Base-by-base conservation (phyloP, 441 rosid species). In the Viola pubescens region DNA sequence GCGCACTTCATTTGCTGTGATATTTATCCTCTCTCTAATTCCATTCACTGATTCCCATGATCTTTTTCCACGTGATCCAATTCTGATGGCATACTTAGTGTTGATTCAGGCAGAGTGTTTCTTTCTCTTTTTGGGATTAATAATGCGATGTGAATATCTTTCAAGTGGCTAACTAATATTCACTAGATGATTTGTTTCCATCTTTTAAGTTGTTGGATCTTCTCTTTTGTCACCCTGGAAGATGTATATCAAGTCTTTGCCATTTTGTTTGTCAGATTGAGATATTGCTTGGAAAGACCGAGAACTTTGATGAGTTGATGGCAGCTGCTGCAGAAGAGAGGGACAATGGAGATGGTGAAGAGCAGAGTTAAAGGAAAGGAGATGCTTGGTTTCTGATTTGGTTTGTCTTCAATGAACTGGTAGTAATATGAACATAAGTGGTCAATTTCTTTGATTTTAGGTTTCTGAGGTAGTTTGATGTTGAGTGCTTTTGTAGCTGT, bases 271-370 rank as follows among this genome's bases (percentile, higher is more conserved):
- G 62, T 43, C 58, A 82, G 91, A 85, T 87, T 65, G 87, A 85
- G 65, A 85, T 88, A 48, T 41, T 80, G 60, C 75, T 82, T 0
- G 85, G 81, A 52, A 85, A 88, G 76, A 70, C 92, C 0, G 84
- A 75, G 16, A 82, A 83, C 65, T 85, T 88, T 10, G 95, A 85
- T 56, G 88, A 85, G 59, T 58, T 85, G 79, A 88, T 83, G 84
- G 85, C 85, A 3, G 87, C 90, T 44, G 84, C 96, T 49, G 79
- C 80, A 44, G 34, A 49, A 7, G 89, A 77, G 80, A 63, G 92
- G 63, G 90, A 88, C 64, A 75, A 40, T 4, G 58, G 44, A 0
- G 77, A 75, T 37, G 71, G 59, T 0, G 80, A 77, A 59, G 81
- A 84, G 69, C 74, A 77, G 70, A 79, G 65, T 68, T 84, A 69